Conservation (phyloP, 2,329 filamentous ascomycete genomes). For the Penicillium decumbens region DNA sequence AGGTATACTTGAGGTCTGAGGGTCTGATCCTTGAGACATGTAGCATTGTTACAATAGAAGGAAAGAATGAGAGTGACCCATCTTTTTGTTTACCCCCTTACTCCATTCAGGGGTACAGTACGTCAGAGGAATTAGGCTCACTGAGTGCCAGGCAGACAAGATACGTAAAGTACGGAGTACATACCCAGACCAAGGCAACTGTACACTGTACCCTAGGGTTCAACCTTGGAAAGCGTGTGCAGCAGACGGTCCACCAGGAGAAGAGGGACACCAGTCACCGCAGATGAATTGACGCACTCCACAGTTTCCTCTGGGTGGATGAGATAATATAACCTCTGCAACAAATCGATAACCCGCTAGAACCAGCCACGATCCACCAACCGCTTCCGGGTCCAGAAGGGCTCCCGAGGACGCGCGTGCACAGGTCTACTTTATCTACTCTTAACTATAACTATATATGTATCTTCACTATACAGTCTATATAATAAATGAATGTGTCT, state of each 20-base stretch:
- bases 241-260: background rate
- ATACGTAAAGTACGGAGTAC: background rate
- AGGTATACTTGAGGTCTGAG: background rate
- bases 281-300: conserved; percentile 4
- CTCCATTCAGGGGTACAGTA: conserved; percentile 2
- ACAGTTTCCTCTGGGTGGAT: conserved; percentile 14
- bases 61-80: background rate
- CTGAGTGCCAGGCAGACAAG: conserved; percentile 5
- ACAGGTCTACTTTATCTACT: background rate
- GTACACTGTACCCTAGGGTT: too few relatives aligned
- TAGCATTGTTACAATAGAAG: background rate
- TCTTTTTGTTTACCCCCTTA: conserved; percentile 1
- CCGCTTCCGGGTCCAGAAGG: conserved; percentile 15
- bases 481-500: background rate
- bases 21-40: background rate
- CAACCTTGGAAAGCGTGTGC: background rate
- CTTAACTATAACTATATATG: background rate
- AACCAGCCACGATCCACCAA: conserved; percentile 16
- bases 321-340: conserved; percentile 6
- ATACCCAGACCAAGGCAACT: background rate
- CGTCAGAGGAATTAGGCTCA: background rate
- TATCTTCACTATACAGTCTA: too few relatives aligned
- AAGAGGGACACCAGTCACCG: background rate
- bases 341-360: conserved; percentile 10
- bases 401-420: conserved; percentile 6